Base-by-base conservation (phyloP, 2,329 filamentous ascomycete genomes). In the Nemania bipapillata region DNA sequence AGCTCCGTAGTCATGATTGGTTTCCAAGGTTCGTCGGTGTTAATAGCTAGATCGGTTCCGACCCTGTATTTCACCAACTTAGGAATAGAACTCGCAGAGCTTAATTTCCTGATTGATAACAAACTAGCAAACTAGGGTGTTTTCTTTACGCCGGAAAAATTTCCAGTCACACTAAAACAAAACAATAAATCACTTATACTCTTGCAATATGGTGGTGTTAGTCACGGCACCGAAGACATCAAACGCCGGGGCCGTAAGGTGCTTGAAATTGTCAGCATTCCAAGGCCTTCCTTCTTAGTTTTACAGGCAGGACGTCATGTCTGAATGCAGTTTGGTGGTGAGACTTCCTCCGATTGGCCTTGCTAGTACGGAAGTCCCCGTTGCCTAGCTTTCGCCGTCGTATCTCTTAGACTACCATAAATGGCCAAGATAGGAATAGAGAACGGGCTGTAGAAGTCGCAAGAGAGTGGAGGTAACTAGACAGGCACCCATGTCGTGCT, bases 221-320 rank as follows among this genome's bases (percentile, higher is more conserved):
- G 58, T 42, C 6, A n/a, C 54, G 59, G 49, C 12, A 26, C 47
- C 26, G 15, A 66, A 32, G 26, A 52, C 26, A 22, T 49, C 20
- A 3, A n/a, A 47, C 32, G 17, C 28, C 12, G 15, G 26, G 28
- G 22, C 47, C 37, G 24, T 54, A 61, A 42, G 26, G 35, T 53
- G 57, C 28, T 65, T 37, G 35, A 54, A 68, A 62, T 26, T 68
- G 66, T 68, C 66, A 68, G 57, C 62, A 65, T 57, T 24, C 32
- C 17, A 37, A 65, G 47, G 45, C 12, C 30, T 9, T 17, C 26
- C 3, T 52, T 15, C 47, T 28, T n/a, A 9, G 49, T 35, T 49
- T 32, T 47, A 28, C 50, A 53, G 6, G 32, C 55, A 47, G 24
- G 35, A 40, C 5, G 49, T 42, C 40, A 60, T 56, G 37, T 56